Evolutionary conservation across 805 yeast genomes (phyloP), one percentile per base, ranked within the genome.

Genomic region (Millerozyma miso): DNA sequence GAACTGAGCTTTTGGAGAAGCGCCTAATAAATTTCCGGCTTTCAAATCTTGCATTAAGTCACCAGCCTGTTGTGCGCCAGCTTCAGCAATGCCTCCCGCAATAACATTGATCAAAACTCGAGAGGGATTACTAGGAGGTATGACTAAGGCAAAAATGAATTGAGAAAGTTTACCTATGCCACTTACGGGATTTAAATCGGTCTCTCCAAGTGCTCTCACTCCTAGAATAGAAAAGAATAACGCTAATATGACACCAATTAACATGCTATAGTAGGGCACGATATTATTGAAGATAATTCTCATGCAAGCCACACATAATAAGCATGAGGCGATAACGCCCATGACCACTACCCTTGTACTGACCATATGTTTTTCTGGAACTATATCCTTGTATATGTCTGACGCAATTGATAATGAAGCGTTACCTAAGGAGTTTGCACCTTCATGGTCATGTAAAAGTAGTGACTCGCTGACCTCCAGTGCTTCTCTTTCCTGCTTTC

Each of bases 31-130:
- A 62, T 87, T 91, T 0, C 98, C 98, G 0, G 99, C 90, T 60
- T 93, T 93, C 52, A 91, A 71, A 65, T 93, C 98, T 67, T 91
- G 99, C 96, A 93, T 87, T 57, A 91, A 71, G 64, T 91, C 99
- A 23, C 99, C 98, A 2, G 98, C 97, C 65, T 91, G 99, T 66
- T 93, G 98, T 2, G 99, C 97, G 6, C 98, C 98, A 0, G 98
- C 97, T 66, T 91, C 99, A 1, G 98, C 95, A 34, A 91, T 82
- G 12, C 97, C 99, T 14, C 99, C 99, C 3, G 97, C 96, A 1
- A 91, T 85, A 38, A 91, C 69, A 58, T 91, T 93, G 36, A 88
- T 80, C 33, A 91, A 66, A 4, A 93, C 88, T 8, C 88, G 79
- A 1, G 95, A 89, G 1, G 95, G 95, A 44, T 82, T 85, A 36